Base-by-base conservation (phyloP, 1,284 basidiomycete species). In the Takashimella tepidaria region DNA sequence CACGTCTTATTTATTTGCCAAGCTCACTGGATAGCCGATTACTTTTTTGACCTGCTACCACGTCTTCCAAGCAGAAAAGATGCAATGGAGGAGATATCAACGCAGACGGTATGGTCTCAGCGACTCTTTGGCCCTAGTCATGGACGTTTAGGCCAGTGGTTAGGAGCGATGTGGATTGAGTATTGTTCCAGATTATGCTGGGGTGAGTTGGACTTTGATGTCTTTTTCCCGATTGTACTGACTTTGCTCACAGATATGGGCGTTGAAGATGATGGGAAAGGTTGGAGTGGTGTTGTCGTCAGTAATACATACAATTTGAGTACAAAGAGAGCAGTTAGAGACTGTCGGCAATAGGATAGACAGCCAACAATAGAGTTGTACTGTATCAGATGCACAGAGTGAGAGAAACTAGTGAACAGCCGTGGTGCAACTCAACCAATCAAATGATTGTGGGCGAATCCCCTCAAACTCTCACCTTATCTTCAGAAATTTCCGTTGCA, bases 21-120 rank as follows among this genome's bases (percentile, higher is more conserved):
- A 47, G 57, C 59, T 16, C 61, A 63, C 40, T 63, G 61, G 61
- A 57, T 63, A 16, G 49, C 60, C 31, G 61, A 63, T 45, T 63
- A 63, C 50, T 27, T 63, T 3, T 51, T 63, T 1, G 60, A 51
- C 31, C 24, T 57, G 10, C 47, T 61, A 11, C 61, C 61, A 12
- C 19, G 47, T 12, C 49, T 63, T 8, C 61, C 61, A 4, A 45
- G 23, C 22, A 10, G 21, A 2, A 47, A 42, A 10, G 50, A 51
- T 20, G 61, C 61, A n/a, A 46, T 27, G 40, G 44, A 53, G 27
- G 61, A 63, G 41, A 57, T 63, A 24, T 56, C 57, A 8, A 50
- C 50, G 21, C 61, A 63, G 25, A 55, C 49, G 0, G 55, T 57
- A n/a, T 63, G 61, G 61, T 56, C 61, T 4, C 50, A 53, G 24